These are phyloP conservation scores for Letharia lupina DNA, from an alignment of 495 filamentous ascomycete species.

Conservation along the genomic window DNA sequence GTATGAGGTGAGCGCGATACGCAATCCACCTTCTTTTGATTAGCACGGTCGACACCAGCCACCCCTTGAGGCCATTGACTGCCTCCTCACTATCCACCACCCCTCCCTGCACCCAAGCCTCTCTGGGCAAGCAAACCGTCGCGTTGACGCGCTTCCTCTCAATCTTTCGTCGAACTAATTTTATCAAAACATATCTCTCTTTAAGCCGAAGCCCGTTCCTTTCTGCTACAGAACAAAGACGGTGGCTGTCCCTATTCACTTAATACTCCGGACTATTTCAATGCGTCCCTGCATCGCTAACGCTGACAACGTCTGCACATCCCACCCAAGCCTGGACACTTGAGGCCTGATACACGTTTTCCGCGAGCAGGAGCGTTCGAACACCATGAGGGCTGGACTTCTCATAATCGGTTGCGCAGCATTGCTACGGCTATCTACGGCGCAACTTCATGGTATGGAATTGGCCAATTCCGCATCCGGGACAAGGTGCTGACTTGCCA, in stretches of 20 bases:
- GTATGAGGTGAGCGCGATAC: not conserved
- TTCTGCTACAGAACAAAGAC: slow-evolving; percentile 2
- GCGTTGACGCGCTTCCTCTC: slow-evolving; percentile 1
- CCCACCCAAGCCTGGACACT: not conserved
- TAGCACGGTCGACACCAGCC: not conserved
- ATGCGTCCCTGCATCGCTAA: not conserved
- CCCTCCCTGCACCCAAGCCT: not conserved
- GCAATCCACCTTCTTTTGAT: too few species aligned
- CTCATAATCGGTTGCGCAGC: slow-evolving; percentile 26
- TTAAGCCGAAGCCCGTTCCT: not conserved
- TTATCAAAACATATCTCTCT: not conserved
- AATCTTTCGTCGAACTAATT: not conserved
- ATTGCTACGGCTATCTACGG: slow-evolving; percentile 31
- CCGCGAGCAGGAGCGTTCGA: not conserved
- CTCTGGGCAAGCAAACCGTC: not conserved
- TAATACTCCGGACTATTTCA: not conserved
- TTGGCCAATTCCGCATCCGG: not conserved
- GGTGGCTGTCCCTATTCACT: not conserved
- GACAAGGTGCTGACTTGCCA: not conserved
- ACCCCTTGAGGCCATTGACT: not conserved
- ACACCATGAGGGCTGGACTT: slow-evolving; percentile 36
- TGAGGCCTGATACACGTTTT: slow-evolving; percentile 13
- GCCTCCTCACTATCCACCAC: not conserved
- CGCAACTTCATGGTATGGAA: slow-evolving; percentile 40
- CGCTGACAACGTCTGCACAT: not conserved